Base-by-base conservation (phyloP, 306 rosid species). In the Crotalaria pallida region DNA sequence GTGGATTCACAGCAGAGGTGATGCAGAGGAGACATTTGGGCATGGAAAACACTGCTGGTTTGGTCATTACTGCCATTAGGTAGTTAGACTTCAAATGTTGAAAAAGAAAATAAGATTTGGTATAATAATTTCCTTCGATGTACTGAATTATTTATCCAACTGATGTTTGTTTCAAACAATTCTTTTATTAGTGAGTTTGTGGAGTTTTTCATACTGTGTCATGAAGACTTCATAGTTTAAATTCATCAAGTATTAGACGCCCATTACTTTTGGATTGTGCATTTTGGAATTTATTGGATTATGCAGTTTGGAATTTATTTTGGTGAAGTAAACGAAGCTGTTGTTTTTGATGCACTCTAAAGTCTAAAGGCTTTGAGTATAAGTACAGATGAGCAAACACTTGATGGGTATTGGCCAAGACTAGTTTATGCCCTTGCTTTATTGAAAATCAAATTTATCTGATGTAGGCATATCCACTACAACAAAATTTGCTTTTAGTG, bases 1-100 rank as follows among this genome's bases (percentile, higher is more conserved):
- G 98, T 92, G 98, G 98, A 70, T 86, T 80, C 89, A 93, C 63
- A 90, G 96, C 67, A 81, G 96, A 84, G 73, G 76, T 11, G 48
- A 40, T 44, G 78, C 68, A 24, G 72, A 70, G 19, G 80, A 73
- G 47, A 69, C 58, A 23, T 65, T 21, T 58, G 80, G 66, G 18
- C 77, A 74, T 61, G 83, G 69, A 55, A 74, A 80, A 62, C 71
- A 73, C 18, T 74, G 77, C 36, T 80, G 83, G 83, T 80, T 33
- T 63, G 76, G 63, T 62, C 72, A 74, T 74, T 74, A 80, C 41
- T 80, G 80, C 19, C 72, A 79, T 22, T 79, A 79, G 66, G 72
- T 67, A 49, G 36, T 58, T 65, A 3, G 66, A 40, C 67, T 72
- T 79, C 51, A 50, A 13, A 13, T 58, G 17, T 21, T 40, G 7